Conservation (phyloP, 1,139 yeast genomes). For the Kazachstania sp. region DNA sequence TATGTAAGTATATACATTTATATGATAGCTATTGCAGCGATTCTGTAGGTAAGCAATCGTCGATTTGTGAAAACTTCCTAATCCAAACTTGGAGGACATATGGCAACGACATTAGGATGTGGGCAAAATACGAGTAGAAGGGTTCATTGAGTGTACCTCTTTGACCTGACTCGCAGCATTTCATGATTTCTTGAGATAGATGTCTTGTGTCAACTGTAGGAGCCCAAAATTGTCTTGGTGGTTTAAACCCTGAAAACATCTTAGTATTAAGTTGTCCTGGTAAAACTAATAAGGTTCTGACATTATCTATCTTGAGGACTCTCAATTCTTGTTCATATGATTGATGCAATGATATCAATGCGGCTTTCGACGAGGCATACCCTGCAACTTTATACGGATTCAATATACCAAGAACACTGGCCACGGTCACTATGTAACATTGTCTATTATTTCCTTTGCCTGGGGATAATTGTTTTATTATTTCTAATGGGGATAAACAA, state of each 20-base stretch:
- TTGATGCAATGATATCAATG: conserved; percentile 51
- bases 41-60: conserved; percentile 25
- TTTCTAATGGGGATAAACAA: conserved; percentile 46
- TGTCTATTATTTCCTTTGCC: conserved; percentile 15
- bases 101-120: conserved; percentile 48
- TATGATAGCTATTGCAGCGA: background rate
- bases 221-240: conserved; percentile 53
- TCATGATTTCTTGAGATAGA: conserved; percentile 40
- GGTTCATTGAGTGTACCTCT: conserved; percentile 51
- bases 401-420: conserved; percentile 62
- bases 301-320: conserved; percentile 17
- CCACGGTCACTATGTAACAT: conserved; percentile 52
- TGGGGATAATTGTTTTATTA: conserved; percentile 38
- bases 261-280: conserved; percentile 62
- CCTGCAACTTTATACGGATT: conserved; percentile 62
- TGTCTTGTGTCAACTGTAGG: conserved; percentile 44
- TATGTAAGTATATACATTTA: too few relatives aligned
- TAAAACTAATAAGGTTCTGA: conserved; percentile 43
- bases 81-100: conserved; percentile 37
- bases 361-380: conserved; percentile 62
- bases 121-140: conserved; percentile 51
- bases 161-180: conserved; percentile 39
- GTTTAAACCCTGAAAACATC: conserved; percentile 55
- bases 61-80: conserved; percentile 36
- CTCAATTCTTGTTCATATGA: conserved; percentile 45